Percentiles rank a stretch among this genome's conserved stretches.
These are phyloP conservation scores for Mallotus repandus DNA, from an alignment of 441 rosid species.

Conservation along the genomic window DNA sequence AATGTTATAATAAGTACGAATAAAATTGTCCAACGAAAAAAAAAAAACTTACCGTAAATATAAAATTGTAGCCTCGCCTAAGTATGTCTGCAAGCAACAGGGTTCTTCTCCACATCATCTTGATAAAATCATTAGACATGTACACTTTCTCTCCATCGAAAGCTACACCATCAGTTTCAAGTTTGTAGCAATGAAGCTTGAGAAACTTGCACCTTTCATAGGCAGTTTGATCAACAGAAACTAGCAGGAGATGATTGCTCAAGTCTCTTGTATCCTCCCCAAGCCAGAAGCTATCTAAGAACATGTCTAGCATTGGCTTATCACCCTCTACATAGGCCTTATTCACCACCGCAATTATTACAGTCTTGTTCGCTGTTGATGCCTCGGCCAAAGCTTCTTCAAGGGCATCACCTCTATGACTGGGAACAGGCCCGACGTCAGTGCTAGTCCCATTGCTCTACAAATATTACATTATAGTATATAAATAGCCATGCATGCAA, in stretches of 20 bases:
- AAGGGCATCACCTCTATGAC: conserved; percentile 25
- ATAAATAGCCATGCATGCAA: background rate
- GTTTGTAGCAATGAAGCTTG: conserved; percentile 46
- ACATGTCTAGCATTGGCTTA: conserved; percentile 43
- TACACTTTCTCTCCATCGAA: conserved; percentile 36
- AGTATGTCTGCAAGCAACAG: conserved; percentile 40
- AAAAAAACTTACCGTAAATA: conserved; percentile 40
- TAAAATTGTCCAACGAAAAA: background rate
- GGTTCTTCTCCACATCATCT: conserved; percentile 57
- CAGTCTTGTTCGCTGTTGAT: conserved; percentile 33
- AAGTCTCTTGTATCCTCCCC: conserved; percentile 39
- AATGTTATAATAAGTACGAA: too few relatives aligned
- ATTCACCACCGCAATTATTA: conserved; percentile 47
- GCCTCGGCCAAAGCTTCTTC: conserved; percentile 29
- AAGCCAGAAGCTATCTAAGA: conserved; percentile 48
- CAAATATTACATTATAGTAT: background rate
- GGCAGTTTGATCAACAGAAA: conserved; percentile 39
- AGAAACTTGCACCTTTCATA: conserved; percentile 44
- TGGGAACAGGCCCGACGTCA: background rate
- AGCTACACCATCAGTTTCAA: conserved; percentile 33
- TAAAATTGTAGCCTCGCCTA: conserved; percentile 40
- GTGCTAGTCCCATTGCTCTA: background rate
- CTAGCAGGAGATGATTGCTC: conserved; percentile 34
- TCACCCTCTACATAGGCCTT: conserved; percentile 46
- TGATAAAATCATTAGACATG: conserved; percentile 44